These are phyloP conservation scores for Alternaria arbusti DNA, from an alignment of 2,329 filamentous ascomycete genomes.

Conservation along the genomic window DNA sequence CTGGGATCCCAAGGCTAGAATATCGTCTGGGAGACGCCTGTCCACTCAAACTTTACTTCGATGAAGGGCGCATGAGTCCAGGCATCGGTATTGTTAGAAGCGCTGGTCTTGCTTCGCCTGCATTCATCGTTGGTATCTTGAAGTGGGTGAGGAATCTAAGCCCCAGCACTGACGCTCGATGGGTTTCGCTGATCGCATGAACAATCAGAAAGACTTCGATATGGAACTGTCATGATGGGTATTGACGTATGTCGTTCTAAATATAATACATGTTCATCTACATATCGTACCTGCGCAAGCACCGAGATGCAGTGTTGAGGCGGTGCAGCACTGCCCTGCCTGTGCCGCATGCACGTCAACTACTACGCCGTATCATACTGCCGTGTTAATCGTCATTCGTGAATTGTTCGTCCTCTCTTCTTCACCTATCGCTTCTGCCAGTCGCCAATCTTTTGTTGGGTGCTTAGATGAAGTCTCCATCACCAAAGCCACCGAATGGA, in stretches of 20 bases:
- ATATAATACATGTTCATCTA: neutral
- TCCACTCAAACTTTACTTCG: neutral
- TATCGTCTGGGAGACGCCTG: neutral
- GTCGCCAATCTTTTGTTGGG: neutral
- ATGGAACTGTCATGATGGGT: neutral
- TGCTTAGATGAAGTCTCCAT: conserved; percentile 61
- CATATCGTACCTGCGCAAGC: neutral
- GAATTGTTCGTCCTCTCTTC: neutral
- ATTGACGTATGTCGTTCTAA: neutral
- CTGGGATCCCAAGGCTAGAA: neutral
- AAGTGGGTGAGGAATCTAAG: neutral
- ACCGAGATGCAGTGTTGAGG: neutral
- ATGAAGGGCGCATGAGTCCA: neutral
- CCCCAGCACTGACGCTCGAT: neutral
- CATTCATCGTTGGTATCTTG: neutral
- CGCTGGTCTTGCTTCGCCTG: neutral
- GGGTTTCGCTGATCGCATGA: neutral
- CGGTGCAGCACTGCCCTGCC: neutral
- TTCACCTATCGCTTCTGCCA: neutral
- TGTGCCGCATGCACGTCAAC: conserved; percentile 3
- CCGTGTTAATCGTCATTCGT: conserved; percentile 7
- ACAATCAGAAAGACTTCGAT: neutral
- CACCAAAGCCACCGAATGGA: conserved; percentile 66
- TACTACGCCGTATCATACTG: neutral
- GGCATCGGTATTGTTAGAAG: neutral